Evolutionary conservation across 116 monocot genomes (phyloP), one percentile per base, ranked within the genome.

Genomic region (Trichopus zeylanicus): DNA sequence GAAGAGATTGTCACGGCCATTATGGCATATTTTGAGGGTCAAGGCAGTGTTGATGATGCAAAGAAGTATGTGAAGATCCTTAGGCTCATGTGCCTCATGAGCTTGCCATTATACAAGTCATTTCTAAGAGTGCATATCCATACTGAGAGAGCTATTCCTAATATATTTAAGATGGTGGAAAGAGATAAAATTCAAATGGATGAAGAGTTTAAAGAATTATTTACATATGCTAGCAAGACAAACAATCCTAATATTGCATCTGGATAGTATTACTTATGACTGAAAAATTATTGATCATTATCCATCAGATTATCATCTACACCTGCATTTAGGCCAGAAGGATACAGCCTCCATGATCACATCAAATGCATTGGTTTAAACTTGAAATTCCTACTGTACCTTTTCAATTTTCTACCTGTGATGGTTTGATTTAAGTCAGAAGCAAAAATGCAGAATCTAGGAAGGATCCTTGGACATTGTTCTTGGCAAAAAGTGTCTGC

Each of bases 71-170:
- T 85, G 8, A 66, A 73, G 64, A 68, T 77, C 67, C 77, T 88
- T 54, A 70, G 26, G 15, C 63, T 42, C 47, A 55, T 78, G 13
- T 29, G 63, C 38, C 37, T 78, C 48, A 81, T 81, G 74, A 87
- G 27, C 63, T 64, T 92, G 63, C 54, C 67, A 9, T 46, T 87
- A 63, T 92, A 92, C 65, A 92, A 92, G 71, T 81, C 68, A 10
- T 73, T 70, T 67, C 56, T 92, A 15, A 67, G 85, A 63, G 39
- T 64, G 60, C 73, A 76, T 60, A 63, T 90, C 29, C 57, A 59
- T 28, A 65, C 65, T 61, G 52, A 71, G 18, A 57, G 3, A 48
- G 46, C 59, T 31, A 55, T 57, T 52, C 54, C 54, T 2, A 30
- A 70, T 76, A 62, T 81, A 24, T 9, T 60, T 32, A 56, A 37